Evolutionary conservation across 257 asterid genomes (phyloP).

Genomic region (Scutellaria galericulata): DNA sequence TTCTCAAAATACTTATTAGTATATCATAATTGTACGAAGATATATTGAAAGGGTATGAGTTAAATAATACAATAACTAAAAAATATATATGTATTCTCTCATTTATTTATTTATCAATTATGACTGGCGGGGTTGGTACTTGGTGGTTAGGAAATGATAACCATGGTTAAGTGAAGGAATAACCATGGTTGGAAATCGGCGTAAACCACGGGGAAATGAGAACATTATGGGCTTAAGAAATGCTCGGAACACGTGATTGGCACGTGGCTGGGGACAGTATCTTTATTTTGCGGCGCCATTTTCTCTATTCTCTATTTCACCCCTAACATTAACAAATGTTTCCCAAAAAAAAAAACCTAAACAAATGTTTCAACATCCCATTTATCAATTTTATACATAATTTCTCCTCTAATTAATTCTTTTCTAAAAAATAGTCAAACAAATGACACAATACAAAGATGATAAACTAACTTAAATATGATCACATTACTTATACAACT

Average conservation of each 20-base stretch:
- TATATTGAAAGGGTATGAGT: no score
- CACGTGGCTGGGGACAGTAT: slow-evolving; percentile 39
- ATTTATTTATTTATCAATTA: not conserved
- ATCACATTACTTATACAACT: no score
- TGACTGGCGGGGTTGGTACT: not conserved
- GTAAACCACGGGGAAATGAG: slow-evolving; percentile 23
- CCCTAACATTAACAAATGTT: not conserved
- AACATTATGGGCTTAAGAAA: slow-evolving; percentile 4
- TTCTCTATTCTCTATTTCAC: not conserved
- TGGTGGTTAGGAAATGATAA: not conserved
- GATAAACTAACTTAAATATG: no score
- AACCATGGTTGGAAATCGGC: slow-evolving; percentile 27
- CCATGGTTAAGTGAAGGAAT: slow-evolving; percentile 12
- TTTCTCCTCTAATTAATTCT: no score
- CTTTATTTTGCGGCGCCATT: slow-evolving; percentile 42
- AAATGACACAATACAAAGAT: no score
- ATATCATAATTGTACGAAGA: no score
- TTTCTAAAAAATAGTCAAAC: no score
- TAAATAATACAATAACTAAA: no score
- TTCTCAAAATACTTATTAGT: no score
- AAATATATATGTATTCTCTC: no score
- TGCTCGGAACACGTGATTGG: slow-evolving; percentile 28
- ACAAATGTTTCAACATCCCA: not conserved
- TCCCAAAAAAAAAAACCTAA: no score
- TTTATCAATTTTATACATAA: no score